A percentile compares a stretch with the other conserved stretches of the same genome.
Conservation (phyloP, 805 yeast genomes). For the Monosporozyma aquatica region DNA sequence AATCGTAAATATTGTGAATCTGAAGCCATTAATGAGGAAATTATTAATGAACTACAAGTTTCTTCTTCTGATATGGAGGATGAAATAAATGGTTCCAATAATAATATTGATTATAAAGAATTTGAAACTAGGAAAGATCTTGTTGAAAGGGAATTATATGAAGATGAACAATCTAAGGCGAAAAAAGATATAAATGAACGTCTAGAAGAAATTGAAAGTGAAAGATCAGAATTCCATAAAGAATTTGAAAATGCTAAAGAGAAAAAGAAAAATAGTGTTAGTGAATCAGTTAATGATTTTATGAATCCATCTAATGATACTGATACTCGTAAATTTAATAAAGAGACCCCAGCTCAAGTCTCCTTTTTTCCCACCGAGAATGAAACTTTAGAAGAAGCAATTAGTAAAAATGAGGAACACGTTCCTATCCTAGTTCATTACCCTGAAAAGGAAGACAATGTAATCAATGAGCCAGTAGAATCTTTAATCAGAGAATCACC, state of each 20-base stretch:
- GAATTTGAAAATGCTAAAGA: neutral
- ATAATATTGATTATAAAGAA: neutral
- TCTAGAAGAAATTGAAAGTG: neutral
- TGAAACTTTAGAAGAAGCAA: constrained; percentile 2
- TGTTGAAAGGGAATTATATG: neutral
- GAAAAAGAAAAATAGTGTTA: neutral
- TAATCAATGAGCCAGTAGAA: neutral
- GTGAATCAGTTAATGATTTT: constrained; percentile 1
- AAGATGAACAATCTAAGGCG: neutral
- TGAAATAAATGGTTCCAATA: neutral
- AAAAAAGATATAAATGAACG: neutral
- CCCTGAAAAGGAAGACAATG: neutral
- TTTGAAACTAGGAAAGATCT: no score
- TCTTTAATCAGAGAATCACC: neutral
- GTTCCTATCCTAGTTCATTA: neutral
- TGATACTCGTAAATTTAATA: neutral
- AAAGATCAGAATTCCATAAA: neutral
- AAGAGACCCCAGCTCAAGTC: neutral
- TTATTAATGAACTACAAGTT: constrained; percentile 1
- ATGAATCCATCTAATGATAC: neutral
- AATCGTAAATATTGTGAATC: neutral
- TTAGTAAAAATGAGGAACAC: neutral
- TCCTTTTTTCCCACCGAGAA: constrained; percentile 1
- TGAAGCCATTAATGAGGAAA: constrained; percentile 1
- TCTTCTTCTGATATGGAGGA: neutral